Conservation (phyloP, 2,329 filamentous ascomycete species). For the Paecilomyces dactylethromorphus region DNA sequence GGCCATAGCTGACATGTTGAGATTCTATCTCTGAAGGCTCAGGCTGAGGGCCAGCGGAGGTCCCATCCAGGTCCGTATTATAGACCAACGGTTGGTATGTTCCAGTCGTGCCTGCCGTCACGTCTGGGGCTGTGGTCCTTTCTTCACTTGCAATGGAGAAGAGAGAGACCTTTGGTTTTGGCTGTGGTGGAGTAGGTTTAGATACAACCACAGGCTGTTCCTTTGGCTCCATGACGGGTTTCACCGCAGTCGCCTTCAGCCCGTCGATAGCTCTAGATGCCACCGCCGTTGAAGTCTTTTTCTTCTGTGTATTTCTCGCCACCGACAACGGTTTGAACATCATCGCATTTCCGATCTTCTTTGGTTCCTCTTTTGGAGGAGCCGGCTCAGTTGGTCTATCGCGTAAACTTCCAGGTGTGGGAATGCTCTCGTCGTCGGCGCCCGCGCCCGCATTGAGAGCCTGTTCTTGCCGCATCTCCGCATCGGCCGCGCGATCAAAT, state of each 20-base stretch:
- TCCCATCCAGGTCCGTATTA: slow-evolving; percentile 15
- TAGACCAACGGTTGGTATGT: slow-evolving; percentile 37
- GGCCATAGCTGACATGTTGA: not conserved
- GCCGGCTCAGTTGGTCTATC: slow-evolving; percentile 4
- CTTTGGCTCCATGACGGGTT: slow-evolving; percentile 7
- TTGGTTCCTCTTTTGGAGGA: slow-evolving; percentile 25
- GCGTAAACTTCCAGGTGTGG: slow-evolving; percentile 17
- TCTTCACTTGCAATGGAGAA: slow-evolving; percentile 34
- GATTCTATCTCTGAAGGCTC: slow-evolving; percentile 3
- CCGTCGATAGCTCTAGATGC: slow-evolving; percentile 11
- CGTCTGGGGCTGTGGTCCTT: slow-evolving; percentile 6
- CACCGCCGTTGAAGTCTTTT: slow-evolving; percentile 38
- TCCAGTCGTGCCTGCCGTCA: slow-evolving; percentile 15
- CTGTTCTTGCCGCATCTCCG: slow-evolving; percentile 25
- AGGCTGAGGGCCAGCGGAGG: slow-evolving; percentile 12
- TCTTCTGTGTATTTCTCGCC: slow-evolving; percentile 65
- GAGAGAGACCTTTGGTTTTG: slow-evolving; percentile 39
- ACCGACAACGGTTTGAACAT: slow-evolving; percentile 90
- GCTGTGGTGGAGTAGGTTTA: slow-evolving; percentile 14
- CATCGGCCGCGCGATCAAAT: slow-evolving; percentile 60
- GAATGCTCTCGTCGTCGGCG: slow-evolving; percentile 25
- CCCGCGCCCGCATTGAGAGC: slow-evolving; percentile 12
- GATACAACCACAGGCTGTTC: slow-evolving; percentile 3
- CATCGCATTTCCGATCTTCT: slow-evolving; percentile 67
- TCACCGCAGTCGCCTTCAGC: slow-evolving; percentile 10